Percentiles rank a stretch among this genome's conserved stretches.
These are phyloP conservation scores for Amoebophrya sp. DNA, from an alignment of 169 alveolate genomes.

Conservation along the genomic window DNA sequence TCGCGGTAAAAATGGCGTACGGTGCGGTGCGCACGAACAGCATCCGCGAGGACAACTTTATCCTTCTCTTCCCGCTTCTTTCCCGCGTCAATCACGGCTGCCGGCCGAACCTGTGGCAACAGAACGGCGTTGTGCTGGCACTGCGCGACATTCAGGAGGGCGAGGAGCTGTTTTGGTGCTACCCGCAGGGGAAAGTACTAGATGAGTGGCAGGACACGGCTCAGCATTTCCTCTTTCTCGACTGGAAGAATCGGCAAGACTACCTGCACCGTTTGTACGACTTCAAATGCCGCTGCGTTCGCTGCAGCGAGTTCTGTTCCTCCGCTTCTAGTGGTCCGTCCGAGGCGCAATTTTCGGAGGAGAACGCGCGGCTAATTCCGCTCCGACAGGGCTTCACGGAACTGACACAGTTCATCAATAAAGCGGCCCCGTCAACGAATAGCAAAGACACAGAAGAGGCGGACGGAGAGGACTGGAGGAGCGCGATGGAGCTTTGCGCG, in stretches of 20 bases:
- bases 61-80: not conserved
- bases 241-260: not conserved
- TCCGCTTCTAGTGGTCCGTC: too few species aligned
- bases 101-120: constrained; percentile 9
- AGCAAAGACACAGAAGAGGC: not conserved
- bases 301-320: not conserved
- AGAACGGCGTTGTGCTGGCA: not conserved
- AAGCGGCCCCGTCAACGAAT: not conserved
- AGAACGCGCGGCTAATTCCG: not conserved
- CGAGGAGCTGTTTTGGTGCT: constrained; percentile 19
- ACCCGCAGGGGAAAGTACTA: not conserved
- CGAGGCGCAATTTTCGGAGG: too few species aligned
- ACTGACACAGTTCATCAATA: not conserved
- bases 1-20: not conserved
- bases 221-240: not conserved
- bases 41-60: not conserved
- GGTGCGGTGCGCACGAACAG: constrained; percentile 17
- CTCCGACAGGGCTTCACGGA: not conserved
- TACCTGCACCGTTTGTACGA: not conserved
- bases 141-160: not conserved
- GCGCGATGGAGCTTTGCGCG: not conserved
- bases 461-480: not conserved
- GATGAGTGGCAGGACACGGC: not conserved
- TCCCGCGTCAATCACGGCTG: not conserved
- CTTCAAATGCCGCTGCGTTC: not conserved